Base-by-base conservation (phyloP, 768 basidiomycete genomes). In the Infundibulicybe gibba region DNA sequence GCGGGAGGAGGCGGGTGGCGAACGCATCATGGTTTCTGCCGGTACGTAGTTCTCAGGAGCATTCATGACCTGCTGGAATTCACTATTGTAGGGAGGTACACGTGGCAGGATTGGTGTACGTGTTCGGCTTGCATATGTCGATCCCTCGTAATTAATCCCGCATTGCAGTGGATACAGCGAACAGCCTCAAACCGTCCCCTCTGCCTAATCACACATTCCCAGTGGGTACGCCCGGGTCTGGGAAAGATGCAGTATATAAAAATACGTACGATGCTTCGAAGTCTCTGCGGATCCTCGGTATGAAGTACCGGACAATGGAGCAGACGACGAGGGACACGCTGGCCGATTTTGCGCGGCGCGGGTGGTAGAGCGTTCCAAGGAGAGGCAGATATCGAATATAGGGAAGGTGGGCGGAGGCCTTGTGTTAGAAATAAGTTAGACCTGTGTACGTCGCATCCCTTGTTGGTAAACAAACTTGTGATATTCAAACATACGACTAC, bases 1-100 rank as follows among this genome's bases (percentile, higher is more conserved):
- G 44, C 74, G 69, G 42, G 66, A 72, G 20, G 71, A 66, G 2
- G 83, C 82, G 0, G 75, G 72, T 3, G 78, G 78, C 1, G 69
- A 86, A 45, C 67, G 86, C 31, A 74, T 86, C 55, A 71, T 87
- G 55, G 51, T 79, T 34, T 62, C 61, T n/a, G 63, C 60, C 2
- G n/a, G n/a, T n/a, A n/a, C n/a, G n/a, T n/a, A 25, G 8, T 70
- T 72, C 62, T 43, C 17, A 57, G 48, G 44, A 14, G 31, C 13
- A 12, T 16, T 42, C 4, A 16, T 13, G 21, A 10, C 20, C 37
- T 37, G 14, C 12, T 15, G 11, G 17, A 12, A 17, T 32, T 42
- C 17, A 38, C 16, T 14, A 6, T n/a, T 59, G 3, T 8, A 25
- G 60, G 61, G 6, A 33, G 56, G 6, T 63, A 43, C 45, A 50